These are phyloP conservation scores for Immersiella caudata DNA, from an alignment of 495 filamentous ascomycete species.

Conservation along the genomic window DNA sequence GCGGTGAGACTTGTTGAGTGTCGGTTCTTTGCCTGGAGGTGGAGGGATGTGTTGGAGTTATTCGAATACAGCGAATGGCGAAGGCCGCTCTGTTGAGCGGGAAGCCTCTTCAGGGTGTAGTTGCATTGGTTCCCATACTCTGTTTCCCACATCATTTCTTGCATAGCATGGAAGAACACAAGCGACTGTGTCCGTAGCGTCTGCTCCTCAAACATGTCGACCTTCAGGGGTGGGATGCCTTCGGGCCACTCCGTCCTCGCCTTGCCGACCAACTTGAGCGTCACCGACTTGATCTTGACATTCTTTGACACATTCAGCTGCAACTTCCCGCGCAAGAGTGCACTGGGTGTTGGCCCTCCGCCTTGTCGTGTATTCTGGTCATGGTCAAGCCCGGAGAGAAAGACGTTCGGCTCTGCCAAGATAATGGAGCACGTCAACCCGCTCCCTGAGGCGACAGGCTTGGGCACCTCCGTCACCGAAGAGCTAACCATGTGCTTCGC, in stretches of 20 bases:
- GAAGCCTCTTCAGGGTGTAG: slow-evolving; percentile 40
- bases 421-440: slow-evolving; percentile 72
- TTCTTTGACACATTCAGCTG: slow-evolving; percentile 83
- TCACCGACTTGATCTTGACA: slow-evolving; percentile 93
- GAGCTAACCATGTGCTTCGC: slow-evolving; percentile 47
- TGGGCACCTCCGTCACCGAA: slow-evolving; percentile 54
- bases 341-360: slow-evolving; percentile 55
- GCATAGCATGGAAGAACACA: slow-evolving; percentile 80
- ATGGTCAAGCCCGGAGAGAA: slow-evolving; percentile 89
- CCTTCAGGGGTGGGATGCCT: slow-evolving; percentile 89
- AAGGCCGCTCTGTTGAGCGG: slow-evolving; percentile 40
- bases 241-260: slow-evolving; percentile 96
- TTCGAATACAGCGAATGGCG: slow-evolving; percentile 50
- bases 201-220: slow-evolving; percentile 80
- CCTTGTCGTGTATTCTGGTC: slow-evolving; percentile 65
- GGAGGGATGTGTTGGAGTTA: slow-evolving; percentile 30
- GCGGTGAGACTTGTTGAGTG: slow-evolving; percentile 42
- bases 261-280: slow-evolving; percentile 80
- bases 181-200: slow-evolving; percentile 74
- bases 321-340: slow-evolving; percentile 84
- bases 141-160: slow-evolving; percentile 52
- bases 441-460: slow-evolving; percentile 73
- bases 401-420: slow-evolving; percentile 87
- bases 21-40: slow-evolving; percentile 29
- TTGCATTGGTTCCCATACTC: slow-evolving; percentile 64